Base-by-base conservation (phyloP, 1,284 basidiomycete species). In the Boletus mariae region DNA sequence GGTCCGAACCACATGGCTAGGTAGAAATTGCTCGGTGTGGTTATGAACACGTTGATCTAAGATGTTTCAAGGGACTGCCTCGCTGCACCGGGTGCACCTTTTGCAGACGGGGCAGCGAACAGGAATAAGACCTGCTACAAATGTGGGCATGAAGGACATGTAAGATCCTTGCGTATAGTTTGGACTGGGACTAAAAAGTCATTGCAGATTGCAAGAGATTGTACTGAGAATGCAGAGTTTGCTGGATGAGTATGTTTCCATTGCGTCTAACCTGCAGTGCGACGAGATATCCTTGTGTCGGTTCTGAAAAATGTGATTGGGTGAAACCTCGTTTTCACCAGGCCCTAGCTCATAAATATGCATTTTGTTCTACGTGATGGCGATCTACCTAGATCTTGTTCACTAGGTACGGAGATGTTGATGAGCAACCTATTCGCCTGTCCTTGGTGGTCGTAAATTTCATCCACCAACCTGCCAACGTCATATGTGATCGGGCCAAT, bases 131-230 rank as follows among this genome's bases (percentile, higher is more conserved):
- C 85, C 43, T 93, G 90, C 69, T 92, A 90, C 73, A 90, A 89
- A 67, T 93, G 90, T 65, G 85, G 90, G 65, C 82, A 86, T 68
- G 85, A 88, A 69, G 90, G 90, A 58, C 90, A 92, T 76, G 90
- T 92, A 62, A 65, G 80, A 71, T 34, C 38, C 45, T 47, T 38
- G 26, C 11, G 4, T 47, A 35, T 38, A 42, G 15, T 45, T 15
- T 28, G 17, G 32, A 41, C 44, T 43, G n/a, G 37, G 17, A 43
- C 54, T 53, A 12, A 58, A 25, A 52, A 57, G 56, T 66, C 60
- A 34, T 50, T 48, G 41, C 49, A 91, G 87, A 88, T 91, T 66
- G 87, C 88, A 43, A 80, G 85, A 69, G 87, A 90, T 54, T 91
- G 88, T 69, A 83, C 85, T 34, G 85, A 89, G 69, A 81, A 75